Evolutionary conservation across 805 yeast genomes (phyloP), one percentile per base, ranked within the genome.

Genomic region (Saturnispora saitoi): DNA sequence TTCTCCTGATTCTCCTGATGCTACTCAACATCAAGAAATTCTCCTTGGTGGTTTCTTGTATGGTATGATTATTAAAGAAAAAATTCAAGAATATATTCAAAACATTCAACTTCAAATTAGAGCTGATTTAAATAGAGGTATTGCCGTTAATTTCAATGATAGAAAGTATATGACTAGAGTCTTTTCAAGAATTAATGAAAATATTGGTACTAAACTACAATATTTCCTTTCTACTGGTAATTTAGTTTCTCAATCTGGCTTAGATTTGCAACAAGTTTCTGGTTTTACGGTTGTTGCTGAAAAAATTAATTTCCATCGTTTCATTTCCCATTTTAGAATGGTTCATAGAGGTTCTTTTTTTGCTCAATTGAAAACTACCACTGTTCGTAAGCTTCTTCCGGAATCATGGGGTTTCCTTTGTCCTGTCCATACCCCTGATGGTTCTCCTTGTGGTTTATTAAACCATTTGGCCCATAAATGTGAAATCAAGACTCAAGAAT

Each of bases 371-470:
- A 93, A 93, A 66, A 93, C 99, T 38, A 93, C 99, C 22, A 85
- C 98, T 1, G 99, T 93, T 43, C 81, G 99, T 73, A 93, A 93
- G 67, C 73, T 93, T 59, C 76, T 93, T 50, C 99, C 99, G 1
- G 99, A 93, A 67, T 86, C 96, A 1, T 93, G 99, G 99, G 99
- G 99, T 3, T 93, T 93, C 77, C 70, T 93, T 58, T 93, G 99
- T 70, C 99, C 99, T 11, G 99, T 93, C 22, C 99, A 93, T 68
- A 93, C 99, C 12, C 99, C 99, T 5, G 99, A 93, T 83, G 99
- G 99, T 59, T 86, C 98, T 45, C 99, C 99, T 19, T 93, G 99
- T 81, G 99, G 99, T 72, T 75, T 93, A 65, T 73, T 93, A 61
- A 93, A 93, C 70, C 99, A 93, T 75, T 81, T 93, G 71, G 84